Conservation (phyloP, 2,329 filamentous ascomycete species). For the Tolypocladium pustulatum region DNA sequence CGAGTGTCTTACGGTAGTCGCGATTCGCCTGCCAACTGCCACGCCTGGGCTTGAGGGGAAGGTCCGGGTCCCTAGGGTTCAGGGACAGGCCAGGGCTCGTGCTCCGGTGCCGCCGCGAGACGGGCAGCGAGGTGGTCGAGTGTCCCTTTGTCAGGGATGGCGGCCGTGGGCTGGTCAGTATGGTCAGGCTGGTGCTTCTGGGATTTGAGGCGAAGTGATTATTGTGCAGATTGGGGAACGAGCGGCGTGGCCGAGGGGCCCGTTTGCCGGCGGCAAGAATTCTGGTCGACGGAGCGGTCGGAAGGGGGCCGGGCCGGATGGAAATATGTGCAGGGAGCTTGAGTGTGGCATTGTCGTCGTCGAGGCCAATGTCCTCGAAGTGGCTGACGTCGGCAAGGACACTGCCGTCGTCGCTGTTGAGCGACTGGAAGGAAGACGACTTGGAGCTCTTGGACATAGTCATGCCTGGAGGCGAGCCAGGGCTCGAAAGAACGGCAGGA, state of each 20-base stretch:
- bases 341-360: conserved; percentile 47
- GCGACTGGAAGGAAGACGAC: conserved; percentile 78
- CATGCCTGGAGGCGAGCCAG: conserved; percentile 46
- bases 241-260: conserved; percentile 26
- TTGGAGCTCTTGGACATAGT: conserved; percentile 81
- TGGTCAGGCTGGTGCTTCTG: conserved; percentile 36
- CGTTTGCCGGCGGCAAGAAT: conserved; percentile 19
- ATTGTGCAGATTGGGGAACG: conserved; percentile 33
- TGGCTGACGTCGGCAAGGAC: conserved; percentile 64
- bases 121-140: conserved; percentile 26
- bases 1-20: conserved; percentile 50
- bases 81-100: conserved; percentile 39
- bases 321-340: conserved; percentile 35
- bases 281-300: conserved; percentile 17
- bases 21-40: conserved; percentile 63
- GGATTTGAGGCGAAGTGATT: conserved; percentile 37
- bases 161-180: conserved; percentile 24
- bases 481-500: conserved; percentile 17
- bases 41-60: conserved; percentile 33
- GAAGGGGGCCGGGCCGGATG: conserved; percentile 19
- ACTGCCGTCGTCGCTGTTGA: conserved; percentile 62
- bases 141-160: conserved; percentile 15
- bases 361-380: conserved; percentile 89
- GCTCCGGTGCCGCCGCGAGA: conserved; percentile 33
- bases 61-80: conserved; percentile 30